Conservation (phyloP, 345 rosid species). For the Salix udensis region DNA sequence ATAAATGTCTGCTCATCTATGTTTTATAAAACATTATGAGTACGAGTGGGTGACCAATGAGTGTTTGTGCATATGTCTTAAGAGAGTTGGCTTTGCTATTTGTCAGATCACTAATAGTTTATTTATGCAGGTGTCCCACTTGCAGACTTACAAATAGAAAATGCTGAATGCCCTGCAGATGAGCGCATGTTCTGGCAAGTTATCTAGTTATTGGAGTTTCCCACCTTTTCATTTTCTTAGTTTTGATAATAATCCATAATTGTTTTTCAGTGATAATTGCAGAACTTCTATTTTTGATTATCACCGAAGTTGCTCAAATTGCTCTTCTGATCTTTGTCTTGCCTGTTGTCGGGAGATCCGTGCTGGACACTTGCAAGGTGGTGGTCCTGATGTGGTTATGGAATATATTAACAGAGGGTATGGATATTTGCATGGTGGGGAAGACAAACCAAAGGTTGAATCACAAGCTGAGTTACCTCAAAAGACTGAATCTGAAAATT, state of each 20-base stretch:
- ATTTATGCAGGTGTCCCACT: constrained; percentile 25
- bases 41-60: background rate
- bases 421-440: background rate
- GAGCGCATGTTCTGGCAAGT: constrained; percentile 45
- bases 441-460: background rate
- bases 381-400: background rate
- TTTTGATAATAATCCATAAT: background rate
- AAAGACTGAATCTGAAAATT: constrained; percentile 23
- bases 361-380: background rate
- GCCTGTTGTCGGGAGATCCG: constrained; percentile 5
- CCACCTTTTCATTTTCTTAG: background rate
- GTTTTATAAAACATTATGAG: background rate
- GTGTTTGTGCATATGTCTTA: background rate
- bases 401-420: background rate
- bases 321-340: constrained; percentile 9
- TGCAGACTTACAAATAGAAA: constrained; percentile 12
- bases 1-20: background rate
- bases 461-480: background rate
- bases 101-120: background rate
- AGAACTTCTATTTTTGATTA: constrained; percentile 40
- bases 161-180: constrained; percentile 13
- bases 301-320: constrained; percentile 1
- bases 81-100: background rate
- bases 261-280: constrained; percentile 41
- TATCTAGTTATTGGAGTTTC: background rate